Conservation (phyloP, 1,139 yeast species). For the Candida mesenterica region DNA sequence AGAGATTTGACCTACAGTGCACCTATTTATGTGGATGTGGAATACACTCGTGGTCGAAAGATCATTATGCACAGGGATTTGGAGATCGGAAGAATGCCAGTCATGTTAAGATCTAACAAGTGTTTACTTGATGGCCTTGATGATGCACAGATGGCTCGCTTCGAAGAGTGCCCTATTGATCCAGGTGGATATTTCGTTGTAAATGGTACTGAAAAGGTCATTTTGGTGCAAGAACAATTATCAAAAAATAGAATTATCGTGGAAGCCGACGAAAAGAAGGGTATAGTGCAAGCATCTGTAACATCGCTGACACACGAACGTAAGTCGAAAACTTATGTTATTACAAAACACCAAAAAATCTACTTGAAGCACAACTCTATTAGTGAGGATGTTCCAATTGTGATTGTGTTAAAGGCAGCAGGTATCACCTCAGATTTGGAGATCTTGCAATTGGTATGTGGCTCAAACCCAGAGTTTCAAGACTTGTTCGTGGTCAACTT, state of each 20-base stretch:
- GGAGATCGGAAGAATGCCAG: conserved; percentile 97
- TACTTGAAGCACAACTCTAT: conserved; percentile 93
- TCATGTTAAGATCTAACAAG: conserved; percentile 90
- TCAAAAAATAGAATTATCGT: conserved; percentile 97
- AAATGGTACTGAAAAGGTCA: conserved; percentile 97
- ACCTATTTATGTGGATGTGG: conserved; percentile 95
- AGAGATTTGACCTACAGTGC: conserved; percentile 96
- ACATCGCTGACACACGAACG: conserved; percentile 98
- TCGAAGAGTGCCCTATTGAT: conserved; percentile 94
- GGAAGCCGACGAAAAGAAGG: conserved; percentile 94
- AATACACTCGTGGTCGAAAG: conserved; percentile 90
- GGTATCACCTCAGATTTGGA: conserved; percentile 93
- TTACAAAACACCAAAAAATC: conserved; percentile 85
- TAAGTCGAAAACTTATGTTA: conserved; percentile 93
- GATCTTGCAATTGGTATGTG: conserved; percentile 91
- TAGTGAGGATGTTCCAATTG: conserved; percentile 94
- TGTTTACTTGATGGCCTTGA: conserved; percentile 80
- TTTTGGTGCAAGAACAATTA: conserved; percentile 93
- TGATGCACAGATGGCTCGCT: conserved; percentile 80
- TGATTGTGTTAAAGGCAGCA: conserved; percentile 88
- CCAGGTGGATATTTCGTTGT: conserved; percentile 99
- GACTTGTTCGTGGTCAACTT: conserved; percentile 89
- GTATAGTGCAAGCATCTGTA: conserved; percentile 93
- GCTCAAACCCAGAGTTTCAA: conserved; percentile 82
- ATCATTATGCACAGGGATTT: conserved; percentile 86